Evolutionary conservation across 73 alveolate genomes (phyloP), one percentile per base, ranked within the genome.

Genomic region (Uronychia binucleata): DNA sequence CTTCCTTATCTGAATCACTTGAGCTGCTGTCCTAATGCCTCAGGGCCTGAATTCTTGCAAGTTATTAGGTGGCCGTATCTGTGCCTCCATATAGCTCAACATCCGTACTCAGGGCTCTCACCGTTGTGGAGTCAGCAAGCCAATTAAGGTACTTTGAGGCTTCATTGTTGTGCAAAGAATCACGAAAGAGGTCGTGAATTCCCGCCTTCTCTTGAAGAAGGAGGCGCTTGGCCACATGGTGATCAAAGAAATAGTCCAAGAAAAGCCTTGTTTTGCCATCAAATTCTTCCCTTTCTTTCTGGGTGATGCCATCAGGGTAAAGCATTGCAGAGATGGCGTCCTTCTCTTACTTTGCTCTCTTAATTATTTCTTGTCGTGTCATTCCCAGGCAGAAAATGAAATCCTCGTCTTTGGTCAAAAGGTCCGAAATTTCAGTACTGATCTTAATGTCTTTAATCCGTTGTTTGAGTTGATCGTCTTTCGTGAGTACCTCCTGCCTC

Each of bases 271-370:
- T 77, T 33, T 85, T 77, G 30, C 30, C 75, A 30, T 85, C 81
- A 85, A 85, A 85, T 33, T 74, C 35, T 57, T 85, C 85, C 31
- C 91, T 85, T 1, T 77, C 86, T 33, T 77, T 83, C 29, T 28
- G 59, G 5, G 91, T 85, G 0, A 85, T 83, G n/a, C 91, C 91
- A 85, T 85, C 91, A 30, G 78, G 78, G 78, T 67, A 67, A 13
- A 67, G 26, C 32, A 67, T 67, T 1, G 78, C 29, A 13, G 34
- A 25, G 30, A 67, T 67, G 29, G 32, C 32, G 30, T 67, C 91
- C 57, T 76, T 14, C 57, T 77, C 35, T 28, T 75, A 1, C 0
- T 34, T 83, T 76, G 30, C 34, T 57, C 86, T 33, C 30, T 58
- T 57, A 13, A 58, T 81, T 28, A 85, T 30, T n/a, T 85, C 86